phyloP scores from a whole-genome alignment of 768 basidiomycete species.

The Amanita exitialis region DNA sequence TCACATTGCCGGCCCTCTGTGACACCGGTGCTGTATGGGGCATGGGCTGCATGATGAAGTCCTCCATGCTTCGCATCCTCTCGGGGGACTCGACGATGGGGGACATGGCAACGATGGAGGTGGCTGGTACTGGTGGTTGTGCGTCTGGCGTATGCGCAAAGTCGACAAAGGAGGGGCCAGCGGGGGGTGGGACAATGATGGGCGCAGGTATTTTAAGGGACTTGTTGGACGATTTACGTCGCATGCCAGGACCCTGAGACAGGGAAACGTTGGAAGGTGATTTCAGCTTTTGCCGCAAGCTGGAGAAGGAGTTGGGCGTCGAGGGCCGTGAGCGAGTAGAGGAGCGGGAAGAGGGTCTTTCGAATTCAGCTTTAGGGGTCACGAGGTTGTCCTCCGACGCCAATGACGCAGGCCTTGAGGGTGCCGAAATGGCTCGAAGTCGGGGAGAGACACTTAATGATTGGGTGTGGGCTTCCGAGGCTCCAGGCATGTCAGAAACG shows the following conservation, averaged over 20 bases:
- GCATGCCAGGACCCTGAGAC: constrained; percentile 7
- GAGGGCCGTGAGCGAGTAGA: constrained; percentile 6
- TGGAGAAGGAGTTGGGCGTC: constrained; percentile 4
- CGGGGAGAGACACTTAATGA: not conserved
- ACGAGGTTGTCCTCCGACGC: constrained; percentile 3
- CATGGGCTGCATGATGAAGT: not conserved
- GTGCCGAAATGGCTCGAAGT: constrained; percentile 7
- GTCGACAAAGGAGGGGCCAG: constrained; percentile 2
- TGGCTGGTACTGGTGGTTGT: not conserved
- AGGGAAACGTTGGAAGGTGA: constrained; percentile 6
- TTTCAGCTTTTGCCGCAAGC: constrained; percentile 2
- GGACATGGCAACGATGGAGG: constrained; percentile 13
- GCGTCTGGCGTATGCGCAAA: constrained; percentile 7
- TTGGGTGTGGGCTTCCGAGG: not conserved
- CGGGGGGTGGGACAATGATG: constrained; percentile 6
- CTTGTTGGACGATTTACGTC: constrained; percentile 12
- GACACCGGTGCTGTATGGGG: not conserved
- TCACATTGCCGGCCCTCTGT: constrained; percentile 7
- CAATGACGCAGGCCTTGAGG: constrained; percentile 3
- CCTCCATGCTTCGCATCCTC: constrained; percentile 16
- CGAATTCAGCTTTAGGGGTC: constrained; percentile 1
- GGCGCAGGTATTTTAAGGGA: constrained; percentile 10
- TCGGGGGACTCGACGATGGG: constrained; percentile 39
- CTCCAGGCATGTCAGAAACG: not conserved
- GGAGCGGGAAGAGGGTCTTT: not conserved